Conservation (phyloP, 2,329 filamentous ascomycete genomes). For the Pestalotiopsis sp. region DNA sequence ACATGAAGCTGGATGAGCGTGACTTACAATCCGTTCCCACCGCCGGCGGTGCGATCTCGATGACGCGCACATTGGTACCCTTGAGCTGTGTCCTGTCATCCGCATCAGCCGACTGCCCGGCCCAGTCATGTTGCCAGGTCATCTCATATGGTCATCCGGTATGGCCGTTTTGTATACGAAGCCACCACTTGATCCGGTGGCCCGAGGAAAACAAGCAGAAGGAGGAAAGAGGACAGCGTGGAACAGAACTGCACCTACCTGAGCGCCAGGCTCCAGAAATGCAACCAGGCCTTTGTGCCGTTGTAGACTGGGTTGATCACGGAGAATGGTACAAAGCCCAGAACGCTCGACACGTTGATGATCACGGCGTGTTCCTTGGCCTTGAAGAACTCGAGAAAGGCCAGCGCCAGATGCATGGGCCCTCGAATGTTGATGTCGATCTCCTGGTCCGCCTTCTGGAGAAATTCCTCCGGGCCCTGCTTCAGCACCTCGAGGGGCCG, state of each 20-base stretch:
- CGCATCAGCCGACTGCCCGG: neutral
- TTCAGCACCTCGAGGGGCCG: constrained; percentile 48
- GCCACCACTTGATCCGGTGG: too few species aligned
- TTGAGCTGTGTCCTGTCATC: constrained; percentile 42
- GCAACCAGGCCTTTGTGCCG: constrained; percentile 60
- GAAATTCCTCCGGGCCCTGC: constrained; percentile 42
- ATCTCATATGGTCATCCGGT: neutral
- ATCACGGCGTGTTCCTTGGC: constrained; percentile 42
- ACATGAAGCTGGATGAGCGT: neutral
- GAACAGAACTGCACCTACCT: constrained; percentile 25
- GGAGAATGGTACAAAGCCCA: constrained; percentile 54
- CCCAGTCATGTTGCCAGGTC: neutral
- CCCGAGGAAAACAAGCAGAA: too few species aligned
- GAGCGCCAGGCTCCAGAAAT: constrained; percentile 59
- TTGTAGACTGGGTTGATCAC: constrained; percentile 62
- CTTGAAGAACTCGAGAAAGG: constrained; percentile 52
- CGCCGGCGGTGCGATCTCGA: constrained; percentile 59
- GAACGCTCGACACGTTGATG: constrained; percentile 56
- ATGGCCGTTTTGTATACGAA: too few species aligned
- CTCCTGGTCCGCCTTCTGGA: constrained; percentile 56
- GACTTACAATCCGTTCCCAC: constrained; percentile 47
- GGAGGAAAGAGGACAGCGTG: too few species aligned
- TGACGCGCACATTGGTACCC: constrained; percentile 45
- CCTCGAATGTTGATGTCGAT: constrained; percentile 61
- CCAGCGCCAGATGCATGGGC: constrained; percentile 56